A percentile compares a stretch with the other conserved stretches of the same genome.
phyloP scores from a whole-genome alignment of 2,329 filamentous ascomycete genomes.

The Ophiostoma tasmaniense region DNA sequence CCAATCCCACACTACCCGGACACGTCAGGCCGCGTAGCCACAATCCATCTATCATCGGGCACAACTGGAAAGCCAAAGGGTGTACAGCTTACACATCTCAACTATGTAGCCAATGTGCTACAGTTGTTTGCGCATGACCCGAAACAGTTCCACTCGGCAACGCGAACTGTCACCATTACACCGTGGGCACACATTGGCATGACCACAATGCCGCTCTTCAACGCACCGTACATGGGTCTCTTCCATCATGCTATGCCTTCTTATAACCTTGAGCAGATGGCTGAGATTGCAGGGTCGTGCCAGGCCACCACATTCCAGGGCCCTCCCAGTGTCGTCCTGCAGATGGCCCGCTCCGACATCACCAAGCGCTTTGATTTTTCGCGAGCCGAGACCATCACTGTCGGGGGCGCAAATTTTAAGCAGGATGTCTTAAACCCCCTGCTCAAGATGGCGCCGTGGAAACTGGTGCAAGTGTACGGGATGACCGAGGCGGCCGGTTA shows the following conservation, averaged over 20 bases:
- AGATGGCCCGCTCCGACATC: conserved; percentile 31
- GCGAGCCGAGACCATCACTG: conserved; percentile 29
- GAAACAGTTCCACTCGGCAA: conserved; percentile 29
- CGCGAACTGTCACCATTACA: conserved; percentile 33
- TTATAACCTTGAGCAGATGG: conserved; percentile 31
- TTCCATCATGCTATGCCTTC: conserved; percentile 36
- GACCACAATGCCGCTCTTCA: conserved; percentile 37
- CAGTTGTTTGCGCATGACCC: conserved; percentile 33
- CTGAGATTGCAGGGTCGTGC: conserved; percentile 28
- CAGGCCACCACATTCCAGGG: conserved; percentile 34
- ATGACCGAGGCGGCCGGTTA: conserved; percentile 39
- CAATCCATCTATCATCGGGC: conserved; percentile 39
- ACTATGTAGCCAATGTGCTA: conserved; percentile 32
- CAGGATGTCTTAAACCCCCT: conserved; percentile 28
- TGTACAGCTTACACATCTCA: conserved; percentile 37
- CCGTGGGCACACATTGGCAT: conserved; percentile 38
- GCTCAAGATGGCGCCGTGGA: conserved; percentile 29
- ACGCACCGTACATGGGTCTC: conserved; percentile 37
- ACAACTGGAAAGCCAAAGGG: conserved; percentile 43
- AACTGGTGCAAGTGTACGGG: conserved; percentile 35
- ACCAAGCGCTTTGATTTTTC: conserved; percentile 32
- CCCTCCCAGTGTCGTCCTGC: conserved; percentile 32
- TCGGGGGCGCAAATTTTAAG: conserved; percentile 31
- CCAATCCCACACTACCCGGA: not conserved
- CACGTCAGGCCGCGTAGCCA: conserved; percentile 20